phyloP scores from a whole-genome alignment of 2,329 filamentous ascomycete genomes.

The Aureobasidium sp. region DNA sequence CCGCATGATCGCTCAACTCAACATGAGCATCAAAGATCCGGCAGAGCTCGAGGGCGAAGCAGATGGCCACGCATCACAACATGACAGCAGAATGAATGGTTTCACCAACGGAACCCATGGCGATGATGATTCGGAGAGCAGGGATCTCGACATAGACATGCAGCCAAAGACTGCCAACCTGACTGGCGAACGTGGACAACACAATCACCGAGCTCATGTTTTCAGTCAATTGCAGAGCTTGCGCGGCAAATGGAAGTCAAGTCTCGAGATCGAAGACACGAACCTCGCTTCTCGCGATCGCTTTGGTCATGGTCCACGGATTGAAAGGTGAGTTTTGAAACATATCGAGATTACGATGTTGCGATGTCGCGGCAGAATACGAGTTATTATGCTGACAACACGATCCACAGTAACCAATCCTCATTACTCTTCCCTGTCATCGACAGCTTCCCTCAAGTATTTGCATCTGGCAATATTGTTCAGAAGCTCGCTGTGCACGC shows the following conservation, averaged over 20 bases:
- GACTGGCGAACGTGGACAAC: constrained; percentile 11
- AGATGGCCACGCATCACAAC: constrained; percentile 21
- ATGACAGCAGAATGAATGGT: constrained; percentile 28
- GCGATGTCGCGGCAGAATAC: not conserved
- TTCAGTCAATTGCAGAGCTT: constrained; percentile 35
- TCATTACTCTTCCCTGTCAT: constrained; percentile 65
- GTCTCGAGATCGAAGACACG: constrained; percentile 24
- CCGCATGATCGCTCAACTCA: constrained; percentile 68
- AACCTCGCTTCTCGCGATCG: constrained; percentile 28
- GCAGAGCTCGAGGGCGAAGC: constrained; percentile 24
- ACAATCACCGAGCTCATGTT: constrained; percentile 23
- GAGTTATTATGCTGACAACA: not conserved
- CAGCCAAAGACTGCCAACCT: constrained; percentile 12
- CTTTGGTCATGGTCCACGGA: constrained; percentile 21
- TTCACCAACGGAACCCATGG: constrained; percentile 21
- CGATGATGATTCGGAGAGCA: not conserved
- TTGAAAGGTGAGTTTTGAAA: constrained; percentile 15
- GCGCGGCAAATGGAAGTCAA: constrained; percentile 33
- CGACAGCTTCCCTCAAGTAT: constrained; percentile 77
- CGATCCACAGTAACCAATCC: constrained; percentile 31
- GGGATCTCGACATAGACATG: constrained; percentile 24
- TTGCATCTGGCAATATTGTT: constrained; percentile 40
- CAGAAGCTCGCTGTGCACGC: constrained; percentile 40
- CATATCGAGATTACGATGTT: constrained; percentile 15
- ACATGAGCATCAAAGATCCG: constrained; percentile 53